A percentile compares a stretch with the other conserved stretches of the same genome.
These are phyloP conservation scores for Setaria italica DNA, from an alignment of 202 grass and related monocot species.

Conservation along the genomic window DNA sequence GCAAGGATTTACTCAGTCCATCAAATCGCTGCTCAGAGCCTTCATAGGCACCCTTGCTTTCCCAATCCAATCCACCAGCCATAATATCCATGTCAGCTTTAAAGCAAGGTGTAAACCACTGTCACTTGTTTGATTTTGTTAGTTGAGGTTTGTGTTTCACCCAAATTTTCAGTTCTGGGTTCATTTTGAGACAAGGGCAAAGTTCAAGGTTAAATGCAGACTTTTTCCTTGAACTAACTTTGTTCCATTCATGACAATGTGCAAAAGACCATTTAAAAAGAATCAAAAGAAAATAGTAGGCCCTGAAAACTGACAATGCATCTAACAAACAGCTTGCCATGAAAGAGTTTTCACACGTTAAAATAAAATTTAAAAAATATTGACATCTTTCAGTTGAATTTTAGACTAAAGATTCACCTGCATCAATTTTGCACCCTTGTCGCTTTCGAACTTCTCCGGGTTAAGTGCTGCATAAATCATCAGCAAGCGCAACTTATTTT, in stretches of 20 bases:
- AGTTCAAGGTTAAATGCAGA: not conserved
- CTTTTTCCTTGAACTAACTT: not conserved
- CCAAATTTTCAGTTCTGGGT: not conserved
- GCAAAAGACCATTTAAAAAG: constrained; percentile 23
- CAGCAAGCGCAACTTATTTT: constrained; percentile 90
- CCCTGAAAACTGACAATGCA: constrained; percentile 9
- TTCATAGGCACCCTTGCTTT: not conserved
- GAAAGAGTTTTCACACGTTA: not conserved
- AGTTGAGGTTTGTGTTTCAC: not conserved
- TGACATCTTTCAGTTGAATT: constrained; percentile 18
- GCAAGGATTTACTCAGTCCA: not conserved
- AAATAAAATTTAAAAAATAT: not conserved
- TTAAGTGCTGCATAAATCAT: constrained; percentile 97
- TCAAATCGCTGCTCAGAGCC: not conserved
- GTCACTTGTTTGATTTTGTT: not conserved
- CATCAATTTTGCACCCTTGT: constrained; percentile 86
- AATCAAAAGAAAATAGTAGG: not conserved
- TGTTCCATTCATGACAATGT: not conserved
- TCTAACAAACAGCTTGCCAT: constrained; percentile 5
- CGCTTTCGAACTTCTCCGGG: constrained; percentile 88
- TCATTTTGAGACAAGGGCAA: not conserved
- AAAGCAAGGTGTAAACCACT: not conserved
- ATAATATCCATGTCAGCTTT: not conserved
- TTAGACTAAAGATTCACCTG: constrained; percentile 62
- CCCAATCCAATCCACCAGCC: not conserved